Base-by-base conservation (phyloP, 352 stramenopile species). In the Globisporangium parvum region DNA sequence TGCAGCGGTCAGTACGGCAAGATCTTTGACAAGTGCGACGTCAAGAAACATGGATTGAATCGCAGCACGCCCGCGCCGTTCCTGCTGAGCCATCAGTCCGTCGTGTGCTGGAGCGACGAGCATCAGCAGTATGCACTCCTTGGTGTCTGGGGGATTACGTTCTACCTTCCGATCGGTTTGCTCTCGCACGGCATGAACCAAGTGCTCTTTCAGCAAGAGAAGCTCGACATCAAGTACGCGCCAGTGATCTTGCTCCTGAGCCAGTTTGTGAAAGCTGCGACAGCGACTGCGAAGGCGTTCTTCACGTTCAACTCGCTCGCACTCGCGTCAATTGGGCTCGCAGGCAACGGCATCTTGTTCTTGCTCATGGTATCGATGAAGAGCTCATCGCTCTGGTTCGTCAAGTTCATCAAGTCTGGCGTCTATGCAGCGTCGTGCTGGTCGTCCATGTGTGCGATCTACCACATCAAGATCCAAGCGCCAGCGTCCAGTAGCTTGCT, bases 161-260 rank as follows among this genome's bases (percentile, higher is more conserved):
- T 84, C 63, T 83, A 85, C 59, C 39, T 87, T 9, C 77, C 72
- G 0, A 77, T 87, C 15, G 77, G 74, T 2, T 47, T 87, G 33
- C 61, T 87, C 24, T 65, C 71, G 8, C 70, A 81, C 33, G 76
- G 76, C 21, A 85, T 87, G 77, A 84, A 67, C 45, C 73, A 87
- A 23, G 77, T 87, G 20, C 44, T 87, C 41, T 87, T 87, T 41
- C 72, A 79, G 41, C 68, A 76, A 33, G 77, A 85, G 47, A 73
- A 67, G 31, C 56, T 85, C 18, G 77, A 85, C 53, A 75, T 85
- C 59, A 83, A 85, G 53, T 87, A 82, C 26, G 76, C 77, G 4
- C 74, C 74, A 0, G 71, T 82, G 10, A 56, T 84, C 33, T 46
- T 77, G 23, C 68, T 87, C 2, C 64, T 81, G 10, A 73, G 63